phyloP scores from a whole-genome alignment of 257 asterid genomes.

The Solanum tarijense region DNA sequence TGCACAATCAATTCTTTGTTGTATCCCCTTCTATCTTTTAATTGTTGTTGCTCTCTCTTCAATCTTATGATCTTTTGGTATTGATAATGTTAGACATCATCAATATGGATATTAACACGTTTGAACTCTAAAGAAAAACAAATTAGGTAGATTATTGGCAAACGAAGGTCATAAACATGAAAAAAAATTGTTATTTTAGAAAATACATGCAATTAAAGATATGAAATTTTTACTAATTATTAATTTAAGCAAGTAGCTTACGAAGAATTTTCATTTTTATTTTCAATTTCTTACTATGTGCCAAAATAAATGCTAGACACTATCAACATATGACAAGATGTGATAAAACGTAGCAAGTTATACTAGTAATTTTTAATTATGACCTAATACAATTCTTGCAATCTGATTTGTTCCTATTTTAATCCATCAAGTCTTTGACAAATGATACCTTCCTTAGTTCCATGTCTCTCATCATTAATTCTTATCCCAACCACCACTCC shows the following conservation, averaged over 20 bases:
- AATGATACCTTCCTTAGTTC: background rate
- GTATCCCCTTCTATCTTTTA: too few relatives aligned
- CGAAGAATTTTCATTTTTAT: too few relatives aligned
- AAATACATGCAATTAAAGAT: too few relatives aligned
- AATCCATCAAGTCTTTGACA: background rate
- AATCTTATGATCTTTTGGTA: background rate
- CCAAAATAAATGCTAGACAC: background rate
- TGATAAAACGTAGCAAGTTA: background rate
- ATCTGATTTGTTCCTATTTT: background rate
- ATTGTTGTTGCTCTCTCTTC: background rate
- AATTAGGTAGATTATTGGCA: background rate
- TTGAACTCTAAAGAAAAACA: too few relatives aligned
- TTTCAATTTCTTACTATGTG: too few relatives aligned
- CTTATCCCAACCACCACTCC: background rate
- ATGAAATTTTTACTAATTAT: too few relatives aligned
- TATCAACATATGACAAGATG: background rate
- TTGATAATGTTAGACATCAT: background rate
- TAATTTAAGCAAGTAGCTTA: background rate
- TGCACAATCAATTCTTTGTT: background rate
- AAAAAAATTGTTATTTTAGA: fast-evolving
- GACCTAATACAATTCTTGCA: background rate
- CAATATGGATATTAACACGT: too few relatives aligned
- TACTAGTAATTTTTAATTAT: too few relatives aligned
- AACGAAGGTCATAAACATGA: background rate
- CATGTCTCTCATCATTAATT: background rate